A percentile compares a stretch with the other conserved stretches of the same genome.
Conservation (phyloP, 345 rosid species). For the Eucalyptus polyanthemos region DNA sequence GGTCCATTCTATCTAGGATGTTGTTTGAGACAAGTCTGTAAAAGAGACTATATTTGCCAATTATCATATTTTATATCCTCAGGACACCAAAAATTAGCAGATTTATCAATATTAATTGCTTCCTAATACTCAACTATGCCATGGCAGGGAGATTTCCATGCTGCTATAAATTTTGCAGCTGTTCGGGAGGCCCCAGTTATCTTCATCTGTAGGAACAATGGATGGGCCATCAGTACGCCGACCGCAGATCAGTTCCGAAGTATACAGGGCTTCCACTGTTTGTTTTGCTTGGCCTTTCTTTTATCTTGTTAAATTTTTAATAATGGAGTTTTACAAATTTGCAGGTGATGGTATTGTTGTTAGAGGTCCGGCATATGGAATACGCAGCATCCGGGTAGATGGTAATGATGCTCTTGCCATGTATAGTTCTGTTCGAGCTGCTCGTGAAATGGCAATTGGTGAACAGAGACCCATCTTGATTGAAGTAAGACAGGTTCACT, state of each 20-base stretch:
- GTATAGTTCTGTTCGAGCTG: constrained; percentile 61
- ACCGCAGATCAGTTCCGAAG: constrained; percentile 81
- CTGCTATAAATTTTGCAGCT: constrained; percentile 63
- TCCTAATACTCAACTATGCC: not conserved
- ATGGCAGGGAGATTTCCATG: constrained; percentile 76
- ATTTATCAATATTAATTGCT: not conserved
- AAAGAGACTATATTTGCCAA: not conserved
- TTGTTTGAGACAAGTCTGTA: not conserved
- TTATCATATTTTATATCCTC: not conserved
- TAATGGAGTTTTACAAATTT: not conserved
- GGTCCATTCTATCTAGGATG: not conserved
- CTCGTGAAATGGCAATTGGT: constrained; percentile 61
- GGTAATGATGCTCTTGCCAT: constrained; percentile 91
- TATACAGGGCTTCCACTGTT: not conserved
- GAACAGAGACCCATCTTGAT: constrained; percentile 73
- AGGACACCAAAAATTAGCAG: not conserved
- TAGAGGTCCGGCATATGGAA: constrained; percentile 79
- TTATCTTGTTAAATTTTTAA: not conserved
- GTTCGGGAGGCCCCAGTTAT: constrained; percentile 76
- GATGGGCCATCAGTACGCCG: constrained; percentile 91
- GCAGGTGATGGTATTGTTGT: constrained; percentile 84
- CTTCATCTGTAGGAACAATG: constrained; percentile 80
- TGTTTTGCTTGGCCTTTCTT: not conserved
- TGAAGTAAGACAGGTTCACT: constrained; percentile 33
- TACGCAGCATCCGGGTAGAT: constrained; percentile 78